Percentiles rank a stretch among this genome's conserved stretches.
Conservation (phyloP, 202 grass and related monocot genomes). For the Zoysia matrella region DNA sequence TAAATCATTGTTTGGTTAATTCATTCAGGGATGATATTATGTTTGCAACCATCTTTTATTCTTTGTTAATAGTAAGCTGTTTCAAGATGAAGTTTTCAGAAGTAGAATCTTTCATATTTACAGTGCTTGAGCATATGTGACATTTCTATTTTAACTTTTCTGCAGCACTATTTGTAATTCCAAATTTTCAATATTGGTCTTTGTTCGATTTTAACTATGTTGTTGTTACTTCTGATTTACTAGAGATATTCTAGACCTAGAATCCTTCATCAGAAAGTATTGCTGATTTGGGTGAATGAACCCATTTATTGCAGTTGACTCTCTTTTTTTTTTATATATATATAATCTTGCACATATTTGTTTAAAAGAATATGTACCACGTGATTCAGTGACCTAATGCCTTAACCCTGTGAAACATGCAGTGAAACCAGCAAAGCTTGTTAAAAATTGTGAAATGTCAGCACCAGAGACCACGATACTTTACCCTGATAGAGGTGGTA, state of each 20-base stretch:
- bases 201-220: neutral
- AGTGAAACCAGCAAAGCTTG: constrained; percentile 75
- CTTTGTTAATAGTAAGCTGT: too few species aligned
- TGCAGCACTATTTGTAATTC: too few species aligned
- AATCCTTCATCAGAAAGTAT: neutral
- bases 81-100: too few species aligned
- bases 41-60: too few species aligned
- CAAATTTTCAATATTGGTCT: neutral
- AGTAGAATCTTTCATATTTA: too few species aligned
- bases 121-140: too few species aligned
- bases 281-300: neutral
- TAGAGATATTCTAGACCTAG: neutral
- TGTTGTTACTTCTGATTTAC: neutral
- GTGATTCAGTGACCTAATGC: constrained; percentile 18
- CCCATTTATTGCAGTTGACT: neutral
- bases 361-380: constrained; percentile 1
- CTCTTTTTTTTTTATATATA: constrained; percentile 1
- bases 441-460: too few species aligned
- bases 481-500: too few species aligned
- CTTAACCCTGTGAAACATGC: constrained; percentile 30
- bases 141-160: too few species aligned
- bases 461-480: too few species aligned
- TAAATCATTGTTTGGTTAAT: neutral
- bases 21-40: neutral
- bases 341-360: neutral